A percentile compares a stretch with the other conserved stretches of the same genome.
Conservation (phyloP, 1,284 basidiomycete species). For the Malassezia vespertilionis region DNA sequence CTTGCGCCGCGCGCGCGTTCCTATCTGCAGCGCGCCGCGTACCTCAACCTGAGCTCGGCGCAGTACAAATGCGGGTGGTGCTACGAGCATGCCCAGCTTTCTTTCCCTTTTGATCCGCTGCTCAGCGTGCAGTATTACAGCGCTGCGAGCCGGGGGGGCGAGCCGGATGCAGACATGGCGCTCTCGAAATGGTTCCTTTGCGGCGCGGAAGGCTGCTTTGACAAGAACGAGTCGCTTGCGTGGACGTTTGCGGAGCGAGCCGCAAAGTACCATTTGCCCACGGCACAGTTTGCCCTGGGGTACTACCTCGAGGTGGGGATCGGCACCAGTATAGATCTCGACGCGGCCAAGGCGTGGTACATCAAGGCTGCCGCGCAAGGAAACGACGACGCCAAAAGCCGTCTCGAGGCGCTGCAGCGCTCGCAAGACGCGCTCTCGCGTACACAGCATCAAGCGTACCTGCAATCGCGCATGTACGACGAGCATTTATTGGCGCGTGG, state of each 20-base stretch:
- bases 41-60: constrained; percentile 71
- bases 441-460: constrained; percentile 66
- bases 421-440: constrained; percentile 55
- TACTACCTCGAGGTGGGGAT: constrained; percentile 69
- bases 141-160: constrained; percentile 55
- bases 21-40: constrained; percentile 67
- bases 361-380: constrained; percentile 60
- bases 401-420: constrained; percentile 60
- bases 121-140: constrained; percentile 86
- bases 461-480: constrained; percentile 67
- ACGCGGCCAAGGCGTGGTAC: constrained; percentile 61
- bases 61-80: constrained; percentile 79
- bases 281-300: constrained; percentile 85
- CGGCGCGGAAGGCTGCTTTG: constrained; percentile 66
- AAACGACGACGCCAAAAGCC: constrained; percentile 67
- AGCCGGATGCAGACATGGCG: constrained; percentile 83
- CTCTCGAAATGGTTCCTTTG: constrained; percentile 90
- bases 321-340: constrained; percentile 53
- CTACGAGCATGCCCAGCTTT: constrained; percentile 78
- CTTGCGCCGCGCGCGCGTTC: constrained; percentile 25
- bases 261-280: constrained; percentile 64
- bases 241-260: constrained; percentile 86
- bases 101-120: constrained; percentile 76
- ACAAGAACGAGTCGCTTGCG: constrained; percentile 77
- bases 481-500: constrained; percentile 63